Conservation (phyloP, 2,329 filamentous ascomycete genomes). For the Aspergillus niger region DNA sequence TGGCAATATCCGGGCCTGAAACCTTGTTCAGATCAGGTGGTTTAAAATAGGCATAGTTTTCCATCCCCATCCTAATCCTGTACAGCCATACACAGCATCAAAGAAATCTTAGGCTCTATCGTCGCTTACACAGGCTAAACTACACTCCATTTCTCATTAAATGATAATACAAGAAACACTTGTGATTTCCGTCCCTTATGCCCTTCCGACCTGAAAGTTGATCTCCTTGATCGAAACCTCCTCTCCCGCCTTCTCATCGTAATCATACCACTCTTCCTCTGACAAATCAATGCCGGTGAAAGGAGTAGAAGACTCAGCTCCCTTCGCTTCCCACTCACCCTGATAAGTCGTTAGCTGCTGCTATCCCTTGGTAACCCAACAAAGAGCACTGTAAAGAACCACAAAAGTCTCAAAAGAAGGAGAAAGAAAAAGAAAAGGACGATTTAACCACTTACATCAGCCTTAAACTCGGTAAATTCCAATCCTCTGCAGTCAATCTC, state of each 20-base stretch:
- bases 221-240: conserved; percentile 92
- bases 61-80: neutral
- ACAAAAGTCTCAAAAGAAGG: too few species aligned
- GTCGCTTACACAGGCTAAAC: neutral
- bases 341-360: conserved; percentile 39
- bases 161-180: neutral
- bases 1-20: too few species aligned
- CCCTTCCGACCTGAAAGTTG: conserved; percentile 79
- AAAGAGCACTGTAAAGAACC: neutral
- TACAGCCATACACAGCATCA: neutral
- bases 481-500: conserved; percentile 92
- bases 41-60: neutral
- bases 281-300: conserved; percentile 79
- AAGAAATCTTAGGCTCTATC: neutral
- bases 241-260: conserved; percentile 88
- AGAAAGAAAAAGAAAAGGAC: neutral
- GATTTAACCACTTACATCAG: conserved; percentile 65
- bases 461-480: conserved; percentile 86
- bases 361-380: too few species aligned
- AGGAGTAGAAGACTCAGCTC: conserved; percentile 75
- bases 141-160: neutral
- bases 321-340: conserved; percentile 89
- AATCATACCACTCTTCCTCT: conserved; percentile 97
- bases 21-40: too few species aligned
- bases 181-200: conserved; percentile 46